Percentiles rank a stretch among this genome's conserved stretches.
Conservation (phyloP, 192 early-diverging fungal species). For the Entophlyctis luteolus region DNA sequence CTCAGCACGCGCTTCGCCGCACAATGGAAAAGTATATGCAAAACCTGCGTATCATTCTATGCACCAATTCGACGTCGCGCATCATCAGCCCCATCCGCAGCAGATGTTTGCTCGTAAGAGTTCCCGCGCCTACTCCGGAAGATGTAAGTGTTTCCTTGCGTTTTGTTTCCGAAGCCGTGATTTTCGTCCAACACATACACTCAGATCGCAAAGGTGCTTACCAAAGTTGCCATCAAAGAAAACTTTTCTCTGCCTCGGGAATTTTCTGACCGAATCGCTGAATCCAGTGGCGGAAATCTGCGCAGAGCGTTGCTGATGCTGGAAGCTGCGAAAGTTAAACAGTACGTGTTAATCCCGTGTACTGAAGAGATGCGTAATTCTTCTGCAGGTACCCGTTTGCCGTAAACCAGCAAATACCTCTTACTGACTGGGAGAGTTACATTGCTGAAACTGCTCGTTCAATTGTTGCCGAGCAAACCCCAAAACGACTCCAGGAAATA, state of each 20-base stretch:
- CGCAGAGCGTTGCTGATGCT: constrained; percentile 86
- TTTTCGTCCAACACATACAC: not conserved
- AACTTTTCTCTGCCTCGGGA: constrained; percentile 57
- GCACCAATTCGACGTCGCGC: constrained; percentile 81
- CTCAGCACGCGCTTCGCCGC: constrained; percentile 92
- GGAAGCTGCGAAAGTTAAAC: constrained; percentile 61
- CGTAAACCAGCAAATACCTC: constrained; percentile 51
- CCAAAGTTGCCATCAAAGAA: constrained; percentile 79
- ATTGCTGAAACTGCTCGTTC: constrained; percentile 62
- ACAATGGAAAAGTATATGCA: constrained; percentile 99
- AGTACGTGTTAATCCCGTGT: constrained; percentile 12
- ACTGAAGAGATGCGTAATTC: not conserved
- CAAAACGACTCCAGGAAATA: constrained; percentile 66
- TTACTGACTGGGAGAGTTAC: constrained; percentile 85
- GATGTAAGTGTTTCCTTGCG: constrained; percentile 52
- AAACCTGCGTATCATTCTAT: constrained; percentile 89
- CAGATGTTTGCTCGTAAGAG: constrained; percentile 83
- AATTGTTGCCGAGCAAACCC: constrained; percentile 74
- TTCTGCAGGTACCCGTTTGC: constrained; percentile 43
- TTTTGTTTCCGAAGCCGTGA: not conserved
- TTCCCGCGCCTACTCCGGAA: constrained; percentile 71
- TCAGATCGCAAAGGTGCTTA: constrained; percentile 61
- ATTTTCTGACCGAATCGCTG: constrained; percentile 67
- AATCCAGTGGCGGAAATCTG: constrained; percentile 72
- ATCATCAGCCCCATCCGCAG: constrained; percentile 91